These are phyloP conservation scores for Cardamine chenopodiifolia DNA, from an alignment of 345 rosid species.

Conservation along the genomic window DNA sequence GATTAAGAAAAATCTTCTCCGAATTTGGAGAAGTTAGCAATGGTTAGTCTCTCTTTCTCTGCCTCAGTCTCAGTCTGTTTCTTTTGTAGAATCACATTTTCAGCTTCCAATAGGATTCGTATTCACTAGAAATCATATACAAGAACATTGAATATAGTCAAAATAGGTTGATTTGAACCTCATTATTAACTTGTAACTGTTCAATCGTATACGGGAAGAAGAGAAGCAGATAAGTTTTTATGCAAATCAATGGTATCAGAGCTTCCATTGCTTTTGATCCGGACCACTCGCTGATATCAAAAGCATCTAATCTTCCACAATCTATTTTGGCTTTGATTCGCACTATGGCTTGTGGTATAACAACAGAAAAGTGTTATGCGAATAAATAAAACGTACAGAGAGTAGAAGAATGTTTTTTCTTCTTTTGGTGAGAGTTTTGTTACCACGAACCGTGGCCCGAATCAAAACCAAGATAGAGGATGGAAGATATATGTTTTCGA, in stretches of 20 bases:
- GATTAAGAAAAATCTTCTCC: slow-evolving; percentile 51
- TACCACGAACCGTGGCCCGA: not conserved
- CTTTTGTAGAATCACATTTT: slow-evolving; percentile 2
- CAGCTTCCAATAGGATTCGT: not conserved
- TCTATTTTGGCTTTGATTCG: not conserved
- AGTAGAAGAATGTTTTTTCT: not conserved
- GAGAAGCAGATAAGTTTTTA: not conserved
- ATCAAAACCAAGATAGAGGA: not conserved
- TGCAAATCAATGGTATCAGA: not conserved
- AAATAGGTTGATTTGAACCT: slow-evolving; percentile 4
- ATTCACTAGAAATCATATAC: not conserved
- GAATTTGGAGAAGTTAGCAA: slow-evolving; percentile 55
- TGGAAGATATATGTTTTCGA: not conserved
- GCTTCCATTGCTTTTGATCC: not conserved
- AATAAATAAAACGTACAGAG: not conserved
- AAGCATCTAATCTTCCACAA: not conserved
- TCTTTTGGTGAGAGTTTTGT: not conserved
- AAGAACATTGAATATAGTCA: not conserved
- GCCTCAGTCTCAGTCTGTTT: not conserved
- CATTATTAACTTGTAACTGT: not conserved
- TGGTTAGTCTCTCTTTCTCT: slow-evolving; percentile 42
- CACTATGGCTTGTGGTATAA: not conserved
- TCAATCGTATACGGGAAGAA: not conserved
- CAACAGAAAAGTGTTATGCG: not conserved
- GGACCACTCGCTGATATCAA: not conserved